phyloP scores from a whole-genome alignment of 2,329 filamentous ascomycete species.

The Didymellaceae sp. region DNA sequence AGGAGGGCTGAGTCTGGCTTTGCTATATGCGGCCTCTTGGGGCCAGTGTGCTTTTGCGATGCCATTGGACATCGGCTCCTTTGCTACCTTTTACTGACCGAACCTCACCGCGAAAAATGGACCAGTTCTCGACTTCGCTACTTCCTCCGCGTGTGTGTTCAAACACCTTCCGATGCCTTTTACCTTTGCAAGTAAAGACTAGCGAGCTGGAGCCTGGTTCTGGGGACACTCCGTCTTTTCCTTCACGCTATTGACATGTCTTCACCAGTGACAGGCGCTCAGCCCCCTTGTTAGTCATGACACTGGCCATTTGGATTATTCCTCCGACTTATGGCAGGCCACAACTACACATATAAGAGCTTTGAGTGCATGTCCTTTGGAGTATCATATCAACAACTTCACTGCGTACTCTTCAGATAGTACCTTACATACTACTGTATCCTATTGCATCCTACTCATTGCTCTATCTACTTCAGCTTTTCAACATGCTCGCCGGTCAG shows the following conservation, averaged over 20 bases:
- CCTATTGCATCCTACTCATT: no score
- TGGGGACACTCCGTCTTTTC: neutral
- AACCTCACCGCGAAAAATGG: neutral
- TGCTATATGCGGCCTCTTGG: constrained; percentile 4
- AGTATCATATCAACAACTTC: neutral
- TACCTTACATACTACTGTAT: neutral
- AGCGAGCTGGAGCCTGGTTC: constrained; percentile 10
- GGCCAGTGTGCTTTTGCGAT: neutral
- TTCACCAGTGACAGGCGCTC: constrained; percentile 12
- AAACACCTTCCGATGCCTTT: neutral
- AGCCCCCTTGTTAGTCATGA: constrained; percentile 9
- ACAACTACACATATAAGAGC: constrained; percentile 2
- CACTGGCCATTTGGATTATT: neutral
- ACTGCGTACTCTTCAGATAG: neutral
- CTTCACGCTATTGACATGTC: neutral
- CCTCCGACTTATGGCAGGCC: neutral
- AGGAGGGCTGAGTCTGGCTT: neutral
- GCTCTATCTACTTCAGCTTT: no score
- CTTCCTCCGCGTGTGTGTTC: neutral
- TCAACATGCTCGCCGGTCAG: neutral
- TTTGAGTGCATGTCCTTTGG: neutral
- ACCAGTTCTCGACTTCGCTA: neutral
- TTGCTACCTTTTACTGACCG: constrained; percentile 7
- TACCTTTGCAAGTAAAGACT: constrained; percentile 3
- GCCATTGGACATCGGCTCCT: neutral